Conservation (phyloP, 192 early-diverging fungal genomes). For the Coemansia sp. region DNA sequence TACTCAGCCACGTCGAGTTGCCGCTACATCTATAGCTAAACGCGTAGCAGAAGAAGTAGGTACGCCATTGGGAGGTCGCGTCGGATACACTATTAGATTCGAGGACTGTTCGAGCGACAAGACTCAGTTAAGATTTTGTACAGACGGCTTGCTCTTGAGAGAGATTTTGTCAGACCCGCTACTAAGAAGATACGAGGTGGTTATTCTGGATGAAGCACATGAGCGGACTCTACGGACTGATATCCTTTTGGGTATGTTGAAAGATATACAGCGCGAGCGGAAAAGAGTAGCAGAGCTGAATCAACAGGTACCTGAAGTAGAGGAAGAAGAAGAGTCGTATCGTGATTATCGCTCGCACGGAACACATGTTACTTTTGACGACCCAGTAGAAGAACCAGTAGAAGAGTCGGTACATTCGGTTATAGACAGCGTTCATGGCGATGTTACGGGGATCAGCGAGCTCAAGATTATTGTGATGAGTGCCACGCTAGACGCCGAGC, state of each 20-base stretch:
- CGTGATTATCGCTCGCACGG: conserved; percentile 32
- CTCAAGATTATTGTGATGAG: conserved; percentile 96
- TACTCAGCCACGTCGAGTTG: conserved; percentile 85
- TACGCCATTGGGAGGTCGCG: conserved; percentile 66
- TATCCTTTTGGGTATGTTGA: conserved; percentile 95
- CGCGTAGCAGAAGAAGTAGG: conserved; percentile 84
- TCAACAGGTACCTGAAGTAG: background rate
- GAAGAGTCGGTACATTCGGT: background rate
- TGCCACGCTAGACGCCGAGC: conserved; percentile 93
- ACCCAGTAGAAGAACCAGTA: background rate
- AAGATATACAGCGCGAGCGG: conserved; percentile 78
- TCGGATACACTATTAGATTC: conserved; percentile 97
- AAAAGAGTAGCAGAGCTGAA: conserved; percentile 43
- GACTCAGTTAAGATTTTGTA: conserved; percentile 92
- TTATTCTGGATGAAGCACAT: conserved; percentile 97
- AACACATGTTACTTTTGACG: conserved; percentile 33
- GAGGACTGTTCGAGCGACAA: conserved; percentile 80
- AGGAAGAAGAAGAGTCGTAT: background rate
- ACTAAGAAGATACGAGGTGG: conserved; percentile 76
- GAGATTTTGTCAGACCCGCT: conserved; percentile 86
- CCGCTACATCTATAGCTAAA: conserved; percentile 79
- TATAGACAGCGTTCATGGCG: conserved; percentile 28
- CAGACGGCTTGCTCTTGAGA: conserved; percentile 94
- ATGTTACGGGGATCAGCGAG: conserved; percentile 52
- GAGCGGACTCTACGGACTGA: conserved; percentile 98